Evolutionary conservation across 1,284 basidiomycete genomes (phyloP), one percentile per base, ranked within the genome.

Genomic region (Ustilago vetiveriae): DNA sequence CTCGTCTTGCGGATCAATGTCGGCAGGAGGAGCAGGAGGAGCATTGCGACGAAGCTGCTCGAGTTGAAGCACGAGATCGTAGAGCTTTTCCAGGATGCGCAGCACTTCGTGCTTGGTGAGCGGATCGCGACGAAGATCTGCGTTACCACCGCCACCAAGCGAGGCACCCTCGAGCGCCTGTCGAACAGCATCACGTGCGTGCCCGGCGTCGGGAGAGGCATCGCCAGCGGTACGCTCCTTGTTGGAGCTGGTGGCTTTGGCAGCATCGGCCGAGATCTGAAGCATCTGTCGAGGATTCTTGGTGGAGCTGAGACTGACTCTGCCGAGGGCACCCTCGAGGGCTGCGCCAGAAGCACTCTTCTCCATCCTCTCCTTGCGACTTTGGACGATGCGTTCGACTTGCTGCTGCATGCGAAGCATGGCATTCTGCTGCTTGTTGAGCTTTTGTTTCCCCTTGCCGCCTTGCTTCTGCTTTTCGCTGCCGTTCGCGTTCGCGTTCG

Each of bases 401-500:
- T 99, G 95, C 63, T 92, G 89, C 73, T 95, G 92, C 91, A 99
- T 94, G 60, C 92, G 88, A 76, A 94, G 90, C 92, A 98, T 94
- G 0, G 94, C 95, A 80, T 90, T 95, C 42, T 92, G 92, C 64
- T 93, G 72, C 44, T 72, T 67, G 43, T 74, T 80, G 36, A 76
- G 62, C 56, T 65, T 59, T 23, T 73, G 67, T 42, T 72, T 71
- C 29, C 63, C 68, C 40, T 71, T 71, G 17, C 67, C 69, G 8
- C 54, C 57, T 44, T 72, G 48, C 41, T 54, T 53, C 42, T 47
- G 52, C 24, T 64, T 41, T 22, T 50, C 53, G 37, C 48, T 45
- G 35, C 37, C 41, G 32, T 47, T 44, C 27, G 32, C 37, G 13
- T 24, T n/a, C n/a, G n/a, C n/a, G n/a, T n/a, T n/a, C n/a, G n/a